phyloP scores from a whole-genome alignment of 306 rosid genomes.

The Castanea mollissima region DNA sequence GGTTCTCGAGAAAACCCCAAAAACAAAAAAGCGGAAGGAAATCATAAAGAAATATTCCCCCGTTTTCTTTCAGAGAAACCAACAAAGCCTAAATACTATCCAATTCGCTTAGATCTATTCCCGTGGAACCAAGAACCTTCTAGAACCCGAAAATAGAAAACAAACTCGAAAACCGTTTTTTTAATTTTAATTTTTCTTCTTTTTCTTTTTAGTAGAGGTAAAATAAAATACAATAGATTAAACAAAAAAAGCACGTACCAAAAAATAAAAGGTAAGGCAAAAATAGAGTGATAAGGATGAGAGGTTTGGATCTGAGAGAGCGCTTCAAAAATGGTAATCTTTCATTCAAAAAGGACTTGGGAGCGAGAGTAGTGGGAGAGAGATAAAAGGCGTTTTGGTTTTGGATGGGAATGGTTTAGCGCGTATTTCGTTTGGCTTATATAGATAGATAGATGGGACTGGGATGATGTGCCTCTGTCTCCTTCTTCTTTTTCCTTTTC shows the following conservation, averaged over 20 bases:
- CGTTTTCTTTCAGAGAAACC: neutral
- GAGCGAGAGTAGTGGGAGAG: neutral
- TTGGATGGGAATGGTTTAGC: neutral
- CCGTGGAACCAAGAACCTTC: neutral
- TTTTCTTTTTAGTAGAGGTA: too few relatives aligned
- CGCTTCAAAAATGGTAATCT: neutral
- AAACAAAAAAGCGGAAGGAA: neutral
- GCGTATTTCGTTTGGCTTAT: neutral
- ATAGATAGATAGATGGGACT: neutral
- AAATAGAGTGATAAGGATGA: neutral
- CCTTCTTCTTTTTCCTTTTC: too few relatives aligned
- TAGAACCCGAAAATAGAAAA: too few relatives aligned
- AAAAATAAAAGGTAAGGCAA: neutral
- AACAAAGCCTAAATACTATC: neutral
- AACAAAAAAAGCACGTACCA: neutral
- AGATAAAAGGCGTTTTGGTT: neutral
- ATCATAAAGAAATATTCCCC: neutral
- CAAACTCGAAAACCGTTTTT: too few relatives aligned
- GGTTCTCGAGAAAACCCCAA: neutral
- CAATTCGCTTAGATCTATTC: constrained; percentile 27
- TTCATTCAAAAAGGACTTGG: neutral
- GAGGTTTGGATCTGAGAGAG: neutral
- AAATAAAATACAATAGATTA: neutral
- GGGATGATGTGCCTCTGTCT: too few relatives aligned
- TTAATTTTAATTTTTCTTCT: too few relatives aligned